Evolutionary conservation across 2,329 filamentous ascomycete species (phyloP).

Genomic region (Tolypocladium inflatum): DNA sequence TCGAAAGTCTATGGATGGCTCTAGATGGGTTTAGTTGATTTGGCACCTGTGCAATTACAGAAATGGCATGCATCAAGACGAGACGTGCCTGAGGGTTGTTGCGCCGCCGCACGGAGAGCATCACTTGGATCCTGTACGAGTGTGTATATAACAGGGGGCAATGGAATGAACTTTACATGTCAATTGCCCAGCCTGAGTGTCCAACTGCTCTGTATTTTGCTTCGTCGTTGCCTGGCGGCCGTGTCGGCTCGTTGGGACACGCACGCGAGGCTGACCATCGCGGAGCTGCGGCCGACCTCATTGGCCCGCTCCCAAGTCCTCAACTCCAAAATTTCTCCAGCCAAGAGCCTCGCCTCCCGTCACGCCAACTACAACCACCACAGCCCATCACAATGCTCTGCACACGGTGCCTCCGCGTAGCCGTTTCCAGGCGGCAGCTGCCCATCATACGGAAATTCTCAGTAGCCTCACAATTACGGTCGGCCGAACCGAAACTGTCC

Average conservation of each 20-base stretch:
- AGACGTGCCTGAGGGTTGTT: background rate
- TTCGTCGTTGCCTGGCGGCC: background rate
- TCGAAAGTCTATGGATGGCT: background rate
- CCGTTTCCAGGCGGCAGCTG: constrained; percentile 19
- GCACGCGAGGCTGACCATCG: constrained; percentile 17
- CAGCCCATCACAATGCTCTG: constrained; percentile 27
- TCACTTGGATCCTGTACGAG: constrained; percentile 18
- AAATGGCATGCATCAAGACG: background rate
- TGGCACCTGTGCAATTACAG: background rate
- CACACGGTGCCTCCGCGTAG: constrained; percentile 39
- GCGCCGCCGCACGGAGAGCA: constrained; percentile 8
- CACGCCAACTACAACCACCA: constrained; percentile 1
- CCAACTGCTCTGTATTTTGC: background rate
- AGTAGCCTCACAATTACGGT: constrained; percentile 23
- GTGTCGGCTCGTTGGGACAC: background rate
- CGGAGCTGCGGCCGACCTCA: constrained; percentile 9
- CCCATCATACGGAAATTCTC: constrained; percentile 29
- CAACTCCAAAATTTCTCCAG: constrained; percentile 4
- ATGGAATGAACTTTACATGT: constrained; percentile 12
- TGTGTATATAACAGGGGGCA: constrained; percentile 23
- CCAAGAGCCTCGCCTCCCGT: constrained; percentile 2
- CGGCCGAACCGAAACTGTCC: constrained; percentile 27
- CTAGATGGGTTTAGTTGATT: background rate
- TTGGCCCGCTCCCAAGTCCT: constrained; percentile 10
- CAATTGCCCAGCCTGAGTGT: background rate